Evolutionary conservation across 208 protist genomes (phyloP).

Genomic region (Wallacemonas collosoma): DNA sequence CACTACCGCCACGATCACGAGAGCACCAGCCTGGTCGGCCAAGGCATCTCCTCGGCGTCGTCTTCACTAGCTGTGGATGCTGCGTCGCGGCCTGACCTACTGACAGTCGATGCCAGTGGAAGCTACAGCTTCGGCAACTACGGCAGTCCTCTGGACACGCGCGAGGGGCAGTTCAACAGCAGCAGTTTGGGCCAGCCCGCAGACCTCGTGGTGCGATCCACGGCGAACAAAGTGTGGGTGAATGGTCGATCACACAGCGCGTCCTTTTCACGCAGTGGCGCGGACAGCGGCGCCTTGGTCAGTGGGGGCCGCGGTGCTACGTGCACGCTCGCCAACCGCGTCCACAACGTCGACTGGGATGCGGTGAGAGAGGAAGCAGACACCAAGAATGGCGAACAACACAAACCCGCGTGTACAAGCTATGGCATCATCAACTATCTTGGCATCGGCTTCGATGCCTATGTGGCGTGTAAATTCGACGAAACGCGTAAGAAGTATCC

Average conservation of each 20-base stretch:
- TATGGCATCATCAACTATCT: constrained; percentile 84
- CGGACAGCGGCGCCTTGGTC: neutral
- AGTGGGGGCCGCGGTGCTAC: neutral
- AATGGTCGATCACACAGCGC: too few relatives aligned
- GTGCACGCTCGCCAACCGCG: constrained; percentile 25
- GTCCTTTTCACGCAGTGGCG: neutral
- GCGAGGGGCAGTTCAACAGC: too few relatives aligned
- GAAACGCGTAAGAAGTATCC: constrained; percentile 49
- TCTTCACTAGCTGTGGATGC: too few relatives aligned
- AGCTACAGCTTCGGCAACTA: too few relatives aligned
- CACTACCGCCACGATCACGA: constrained; percentile 13
- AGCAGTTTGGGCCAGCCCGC: too few relatives aligned
- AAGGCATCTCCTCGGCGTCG: too few relatives aligned
- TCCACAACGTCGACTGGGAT: constrained; percentile 59
- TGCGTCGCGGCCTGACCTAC: too few relatives aligned
- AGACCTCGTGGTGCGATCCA: neutral
- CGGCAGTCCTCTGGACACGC: too few relatives aligned
- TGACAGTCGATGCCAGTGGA: too few relatives aligned
- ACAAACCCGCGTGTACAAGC: constrained; percentile 19
- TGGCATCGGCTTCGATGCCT: constrained; percentile 80
- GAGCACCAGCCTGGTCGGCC: neutral
- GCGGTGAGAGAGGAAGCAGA: constrained; percentile 1
- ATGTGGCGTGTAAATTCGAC: constrained; percentile 67
- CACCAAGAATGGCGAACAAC: too few relatives aligned
- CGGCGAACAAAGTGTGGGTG: neutral